Base-by-base conservation (phyloP, 345 rosid species). In the Gossypioides kirkii region DNA sequence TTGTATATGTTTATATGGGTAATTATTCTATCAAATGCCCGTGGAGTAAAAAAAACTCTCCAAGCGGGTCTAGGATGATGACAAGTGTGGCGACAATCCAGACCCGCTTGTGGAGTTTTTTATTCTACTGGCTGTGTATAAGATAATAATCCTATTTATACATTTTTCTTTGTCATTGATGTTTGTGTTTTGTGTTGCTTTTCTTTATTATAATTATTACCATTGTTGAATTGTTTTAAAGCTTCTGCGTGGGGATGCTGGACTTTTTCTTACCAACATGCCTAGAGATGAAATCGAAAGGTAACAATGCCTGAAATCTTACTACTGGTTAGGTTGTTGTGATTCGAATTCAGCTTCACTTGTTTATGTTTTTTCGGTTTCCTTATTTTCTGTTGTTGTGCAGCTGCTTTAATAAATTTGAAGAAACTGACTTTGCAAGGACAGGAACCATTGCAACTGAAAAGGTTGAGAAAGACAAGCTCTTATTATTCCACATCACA, bases 221-320 rank as follows among this genome's bases (percentile, higher is more conserved):
- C 53, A 49, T 49, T 28, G 38, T 62, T 59, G 13, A 14, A 14
- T 80, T 56, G 46, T 78, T 65, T 76, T 36, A 45, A 79, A 96
- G 98, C 80, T 93, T 61, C 81, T 96, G 68, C 82, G 54, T 61
- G 98, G 97, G 79, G 88, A 88, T 82, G 61, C 91, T 79, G 99
- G 99, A 49, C 90, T 95, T 78, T 81, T 85, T 70, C 81, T 90
- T 53, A 95, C 98, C 1, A 91, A 87, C 78, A 80, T 91, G 86
- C 77, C 97, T 11, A 93, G 82, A 75, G 96, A 91, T 73, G 96
- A 93, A 80, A 93, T 93, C 2, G 93, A 86, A 74, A 91, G 94
- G 99, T 95, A 81, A 63, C 61, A 61, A 2, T 69, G 55, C 55
- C 28, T 22, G 52, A 43, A n/a, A 13, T 45, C 16, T 45, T 66